Evolutionary conservation across 2,329 filamentous ascomycete species (phyloP), one percentile per base, ranked within the genome.

Genomic region (Botryotinia calthae): DNA sequence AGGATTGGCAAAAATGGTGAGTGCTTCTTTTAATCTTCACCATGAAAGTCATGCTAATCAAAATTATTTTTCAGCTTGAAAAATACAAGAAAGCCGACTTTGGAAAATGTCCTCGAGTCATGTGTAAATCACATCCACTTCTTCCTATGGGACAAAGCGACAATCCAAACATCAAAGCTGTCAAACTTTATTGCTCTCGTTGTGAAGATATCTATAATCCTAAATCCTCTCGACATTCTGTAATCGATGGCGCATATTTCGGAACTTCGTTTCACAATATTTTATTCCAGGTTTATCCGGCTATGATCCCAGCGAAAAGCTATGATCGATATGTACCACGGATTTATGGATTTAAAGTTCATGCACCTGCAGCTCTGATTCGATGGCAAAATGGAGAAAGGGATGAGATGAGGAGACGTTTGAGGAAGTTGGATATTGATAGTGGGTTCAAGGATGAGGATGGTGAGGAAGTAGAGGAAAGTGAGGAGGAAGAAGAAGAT

Each of bases 171-270:
- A 86, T 91, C 78, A 97, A 95, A 80, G 91, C 95, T 64, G 96
- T 98, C 77, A 98, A 98, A 84, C 92, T 99, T 70, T 99, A 97
- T 88, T 99, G 96, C 84, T 91, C 93, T 65, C 93, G 94, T 79
- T 99, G 96, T 86, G 96, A 99, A 86, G 96, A 99, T 82, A 92
- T 97, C 74, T 99, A 99, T 87, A 98, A 98, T 84, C 96, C 96
- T 62, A 99, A 99, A 83, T 98, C 96, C 5, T 95, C 94, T 31
- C 93, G 96, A 42, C 96, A 99, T 83, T 94, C 95, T 68, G 89
- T 92, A 73, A 98, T 99, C 80, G 96, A 99, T 82, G 96, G 96
- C 76, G 96, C 96, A 76, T 99, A 98, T 87, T 99, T 99, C 78
- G 96, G 96, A 78, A 95, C 95, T 65, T 97, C 93, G 4, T 99